Base-by-base conservation (phyloP, 345 rosid species). In the Gossypium ekmanianum region DNA sequence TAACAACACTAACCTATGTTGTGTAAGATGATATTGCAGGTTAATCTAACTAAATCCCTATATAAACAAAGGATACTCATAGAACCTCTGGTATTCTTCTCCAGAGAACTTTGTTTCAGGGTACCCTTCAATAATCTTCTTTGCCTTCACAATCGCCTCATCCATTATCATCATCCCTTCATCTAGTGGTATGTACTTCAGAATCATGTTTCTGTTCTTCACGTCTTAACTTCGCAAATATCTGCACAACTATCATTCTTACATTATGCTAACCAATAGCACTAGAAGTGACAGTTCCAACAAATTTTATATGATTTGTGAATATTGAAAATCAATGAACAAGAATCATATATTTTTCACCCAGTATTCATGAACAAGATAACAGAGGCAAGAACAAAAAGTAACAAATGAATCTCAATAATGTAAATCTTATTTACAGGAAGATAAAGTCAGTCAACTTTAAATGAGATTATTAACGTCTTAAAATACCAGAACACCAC, bases 101-200 rank as follows among this genome's bases (percentile, higher is more conserved):
- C 16, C 70, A 29, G 77, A 68, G 57, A 80, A 80, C 67, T 55
- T 80, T 18, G 67, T 76, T 45, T 80, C 83, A 9, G 75, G 79
- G 76, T 73, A 18, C 24, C 82, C 82, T 73, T 76, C 75, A 39
- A 80, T 55, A 51, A 76, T 68, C 80, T 62, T 80, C 68, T 63
- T 80, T 3, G 78, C 75, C 76, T 77, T 81, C 58, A 14, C 2
- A 14, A 81, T 81, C 7, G 76, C 83, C 68, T 77, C 80, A 27
- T 81, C 80, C 68, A 64, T 41, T 65, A 81, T 71, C 57, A 71
- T 39, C 71, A 73, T 27, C 44, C 76, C 76, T 65, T 77, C 80
- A 12, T 77, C 80, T 65, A 65, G 68, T 18, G 76, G 65, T 72
- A 72, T 64, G 41, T 54, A 56, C 52, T 72, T 77, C 13, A 14